Percentiles rank a stretch among this genome's conserved stretches.
Conservation (phyloP, 2,329 filamentous ascomycete species). For the Fusarium chaquense region DNA sequence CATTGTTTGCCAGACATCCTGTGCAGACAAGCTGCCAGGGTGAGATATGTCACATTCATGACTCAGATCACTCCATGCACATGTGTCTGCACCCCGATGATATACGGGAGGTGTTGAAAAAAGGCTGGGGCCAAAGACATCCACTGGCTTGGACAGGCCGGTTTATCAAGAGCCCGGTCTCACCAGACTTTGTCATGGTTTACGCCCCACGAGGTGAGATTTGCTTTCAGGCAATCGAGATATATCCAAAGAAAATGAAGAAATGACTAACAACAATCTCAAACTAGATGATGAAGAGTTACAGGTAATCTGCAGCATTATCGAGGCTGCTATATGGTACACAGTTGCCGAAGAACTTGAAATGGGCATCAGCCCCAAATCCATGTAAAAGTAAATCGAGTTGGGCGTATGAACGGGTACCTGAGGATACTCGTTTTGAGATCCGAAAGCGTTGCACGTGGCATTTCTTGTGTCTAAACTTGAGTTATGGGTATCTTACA, state of each 20-base stretch:
- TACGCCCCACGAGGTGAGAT: conserved; percentile 77
- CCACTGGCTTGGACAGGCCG: conserved; percentile 75
- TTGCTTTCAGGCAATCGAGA: conserved; percentile 18
- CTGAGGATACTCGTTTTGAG: neutral
- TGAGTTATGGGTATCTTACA: conserved; percentile 47
- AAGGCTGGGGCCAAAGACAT: conserved; percentile 82
- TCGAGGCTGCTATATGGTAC: conserved; percentile 81
- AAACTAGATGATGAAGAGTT: conserved; percentile 72
- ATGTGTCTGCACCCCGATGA: conserved; percentile 84
- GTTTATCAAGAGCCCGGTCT: conserved; percentile 73
- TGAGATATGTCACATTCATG: conserved; percentile 86
- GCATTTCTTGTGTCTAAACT: conserved; percentile 16
- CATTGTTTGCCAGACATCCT: conserved; percentile 75
- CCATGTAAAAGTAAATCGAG: conserved; percentile 16
- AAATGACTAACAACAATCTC: conserved; percentile 10
- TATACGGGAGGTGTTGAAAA: conserved; percentile 76
- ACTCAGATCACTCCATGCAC: conserved; percentile 81
- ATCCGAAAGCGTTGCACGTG: conserved; percentile 6
- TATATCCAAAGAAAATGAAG: neutral
- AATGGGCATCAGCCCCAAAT: conserved; percentile 44
- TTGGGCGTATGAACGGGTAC: conserved; percentile 1
- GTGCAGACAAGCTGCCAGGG: conserved; percentile 79
- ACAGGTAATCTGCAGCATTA: conserved; percentile 73
- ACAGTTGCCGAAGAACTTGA: conserved; percentile 61
- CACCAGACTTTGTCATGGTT: conserved; percentile 81